Percentiles rank a stretch among this genome's conserved stretches.
Conservation (phyloP, 257 asterid species). For the Petunia axillaris region DNA sequence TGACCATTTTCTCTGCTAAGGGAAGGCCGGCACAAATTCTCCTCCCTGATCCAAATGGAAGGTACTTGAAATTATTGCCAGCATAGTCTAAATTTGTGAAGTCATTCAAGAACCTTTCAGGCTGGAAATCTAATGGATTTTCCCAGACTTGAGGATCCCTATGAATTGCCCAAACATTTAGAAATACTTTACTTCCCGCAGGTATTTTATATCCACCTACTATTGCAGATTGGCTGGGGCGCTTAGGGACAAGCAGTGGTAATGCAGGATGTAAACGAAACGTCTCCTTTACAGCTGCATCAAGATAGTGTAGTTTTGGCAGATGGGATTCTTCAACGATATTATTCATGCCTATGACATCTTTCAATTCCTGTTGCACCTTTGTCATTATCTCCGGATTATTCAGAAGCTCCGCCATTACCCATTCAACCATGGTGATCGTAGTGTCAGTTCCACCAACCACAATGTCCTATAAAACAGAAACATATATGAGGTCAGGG, state of each 20-base stretch:
- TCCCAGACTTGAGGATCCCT: constrained; percentile 48
- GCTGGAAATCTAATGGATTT: constrained; percentile 37
- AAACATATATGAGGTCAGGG: neutral
- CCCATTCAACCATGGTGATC: constrained; percentile 42
- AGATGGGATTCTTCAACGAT: constrained; percentile 45
- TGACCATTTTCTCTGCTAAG: constrained; percentile 40
- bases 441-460: constrained; percentile 49
- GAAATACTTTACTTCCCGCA: constrained; percentile 32
- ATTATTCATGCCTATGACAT: constrained; percentile 36
- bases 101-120: constrained; percentile 38
- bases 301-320: constrained; percentile 42
- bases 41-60: constrained; percentile 71
- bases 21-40: constrained; percentile 60
- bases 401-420: constrained; percentile 42
- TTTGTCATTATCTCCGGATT: constrained; percentile 28
- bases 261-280: constrained; percentile 45
- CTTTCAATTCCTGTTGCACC: constrained; percentile 40
- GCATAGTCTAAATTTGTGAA: constrained; percentile 34
- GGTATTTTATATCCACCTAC: constrained; percentile 37
- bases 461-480: constrained; percentile 34
- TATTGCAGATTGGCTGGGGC: constrained; percentile 26
- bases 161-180: constrained; percentile 42
- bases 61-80: constrained; percentile 56
- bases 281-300: constrained; percentile 47
- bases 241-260: constrained; percentile 43